Base-by-base conservation (phyloP, 163 green algal species). In the Chlamydomonas reinhardtii region DNA sequence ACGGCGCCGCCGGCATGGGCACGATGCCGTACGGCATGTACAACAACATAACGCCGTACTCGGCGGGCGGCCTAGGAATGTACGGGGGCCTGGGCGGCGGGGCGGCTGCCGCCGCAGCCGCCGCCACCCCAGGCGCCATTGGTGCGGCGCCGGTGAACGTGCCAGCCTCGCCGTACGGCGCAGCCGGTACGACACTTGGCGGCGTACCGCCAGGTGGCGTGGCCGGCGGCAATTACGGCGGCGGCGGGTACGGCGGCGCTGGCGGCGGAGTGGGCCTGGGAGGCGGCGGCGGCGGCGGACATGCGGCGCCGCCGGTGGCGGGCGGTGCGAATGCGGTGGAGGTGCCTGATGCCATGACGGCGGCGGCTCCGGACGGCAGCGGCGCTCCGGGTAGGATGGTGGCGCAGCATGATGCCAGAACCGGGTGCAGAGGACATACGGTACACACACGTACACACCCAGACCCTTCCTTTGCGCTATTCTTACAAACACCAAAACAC, bases 281-380 rank as follows among this genome's bases (percentile, higher is more conserved):
- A 8, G 29, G 37, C 66, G 66, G 66, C 66, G 66, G 66, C 31
- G 31, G 64, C 27, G 64, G 27, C 31, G 66, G 19, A 2, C 31
- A 54, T 48, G 14, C 25, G 56, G 80, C 22, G 80, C 32, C 39
- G 69, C 39, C 24, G 22, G 35, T 24, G 11, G n/a, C n/a, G n/a
- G 48, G 48, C 12, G 9, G 48, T 14, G 11, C 48, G 1, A 56
- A 56, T 56, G 35, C 34, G 54, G 80, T 86, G 32, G 80, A 86
- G 34, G 54, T 86, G 43, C 80, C 80, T 12, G 80, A 86, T 29
- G 80, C 73, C 15, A 64, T 86, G 80, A 86, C 80, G 54, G 80
- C 80, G 56, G 80, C 80, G 9, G 27, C 80, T 0, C 80, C 80
- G 4, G 80, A 86, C 27, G 70, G 80, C 48, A 73, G 34, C 29